Conservation (phyloP, 257 asterid genomes). For the Solanum chmielewskii region DNA sequence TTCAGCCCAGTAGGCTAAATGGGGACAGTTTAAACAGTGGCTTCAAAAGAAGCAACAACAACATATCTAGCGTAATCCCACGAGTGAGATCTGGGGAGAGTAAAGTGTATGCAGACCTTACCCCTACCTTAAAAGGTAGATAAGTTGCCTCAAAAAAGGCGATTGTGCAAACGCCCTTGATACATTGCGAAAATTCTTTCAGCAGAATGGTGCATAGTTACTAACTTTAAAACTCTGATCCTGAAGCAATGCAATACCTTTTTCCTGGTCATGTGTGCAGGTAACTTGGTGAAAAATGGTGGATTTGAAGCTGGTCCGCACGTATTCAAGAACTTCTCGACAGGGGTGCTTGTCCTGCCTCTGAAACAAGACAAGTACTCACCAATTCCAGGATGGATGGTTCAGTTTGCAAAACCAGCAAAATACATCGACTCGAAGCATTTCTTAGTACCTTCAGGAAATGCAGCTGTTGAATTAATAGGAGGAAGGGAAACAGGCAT, state of each 20-base stretch:
- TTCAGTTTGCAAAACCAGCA: conserved; percentile 48
- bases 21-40: not conserved
- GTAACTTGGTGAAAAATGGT: conserved; percentile 62
- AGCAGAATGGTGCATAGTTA: not conserved
- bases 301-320: conserved; percentile 70
- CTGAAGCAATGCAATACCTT: not conserved
- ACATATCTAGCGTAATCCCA: not conserved
- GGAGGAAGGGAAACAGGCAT: conserved; percentile 80
- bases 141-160: not conserved
- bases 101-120: not conserved
- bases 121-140: not conserved
- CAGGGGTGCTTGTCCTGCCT: conserved; percentile 64
- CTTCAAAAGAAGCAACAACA: not conserved
- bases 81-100: not conserved
- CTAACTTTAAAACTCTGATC: not conserved
- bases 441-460: conserved; percentile 52
- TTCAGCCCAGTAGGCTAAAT: not conserved
- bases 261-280: conserved; percentile 14
- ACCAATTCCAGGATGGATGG: conserved; percentile 70
- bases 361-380: conserved; percentile 39
- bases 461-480: conserved; percentile 53
- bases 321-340: conserved; percentile 68
- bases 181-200: not conserved
- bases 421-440: conserved; percentile 62
- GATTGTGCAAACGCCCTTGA: not conserved